Conservation (phyloP, 148 eudicot species). For the Persicaria maculosa region DNA sequence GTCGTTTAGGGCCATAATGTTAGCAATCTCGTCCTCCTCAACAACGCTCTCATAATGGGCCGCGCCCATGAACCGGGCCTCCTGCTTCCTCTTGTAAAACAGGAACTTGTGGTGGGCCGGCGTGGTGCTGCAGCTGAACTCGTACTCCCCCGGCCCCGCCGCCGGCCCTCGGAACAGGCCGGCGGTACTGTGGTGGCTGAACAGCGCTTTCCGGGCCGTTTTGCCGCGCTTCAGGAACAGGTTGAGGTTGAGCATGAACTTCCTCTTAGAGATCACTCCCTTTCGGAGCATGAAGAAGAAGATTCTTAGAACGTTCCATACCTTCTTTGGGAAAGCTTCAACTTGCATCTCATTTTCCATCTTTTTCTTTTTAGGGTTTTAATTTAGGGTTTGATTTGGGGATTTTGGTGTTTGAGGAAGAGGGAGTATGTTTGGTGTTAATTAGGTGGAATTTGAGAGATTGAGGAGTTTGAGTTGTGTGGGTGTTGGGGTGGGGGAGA, state of each 20-base stretch:
- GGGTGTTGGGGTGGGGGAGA: background rate
- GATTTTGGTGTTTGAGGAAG: constrained; percentile 1
- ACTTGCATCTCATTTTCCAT: constrained; percentile 10
- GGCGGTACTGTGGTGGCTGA: constrained; percentile 34
- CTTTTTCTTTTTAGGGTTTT: background rate
- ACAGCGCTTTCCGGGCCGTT: constrained; percentile 46
- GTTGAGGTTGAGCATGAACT: constrained; percentile 43
- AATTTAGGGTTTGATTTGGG: background rate
- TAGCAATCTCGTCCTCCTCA: background rate
- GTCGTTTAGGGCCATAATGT: background rate
- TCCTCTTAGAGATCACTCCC: constrained; percentile 41
- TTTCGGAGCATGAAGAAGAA: constrained; percentile 55
- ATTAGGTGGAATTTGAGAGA: background rate
- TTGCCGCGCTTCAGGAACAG: constrained; percentile 52
- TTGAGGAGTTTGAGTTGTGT: background rate
- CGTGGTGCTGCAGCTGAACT: constrained; percentile 74
- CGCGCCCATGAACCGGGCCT: constrained; percentile 14
- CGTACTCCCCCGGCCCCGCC: constrained; percentile 33
- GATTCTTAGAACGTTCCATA: constrained; percentile 37
- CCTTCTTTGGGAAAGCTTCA: constrained; percentile 24
- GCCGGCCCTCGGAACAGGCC: background rate
- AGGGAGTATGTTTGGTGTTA: background rate
- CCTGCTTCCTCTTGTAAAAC: constrained; percentile 16
- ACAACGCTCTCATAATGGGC: background rate
- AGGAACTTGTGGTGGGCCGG: constrained; percentile 29